Evolutionary conservation across 148 eudicot species (phyloP).

Genomic region (Rhododendron williamsianum): DNA sequence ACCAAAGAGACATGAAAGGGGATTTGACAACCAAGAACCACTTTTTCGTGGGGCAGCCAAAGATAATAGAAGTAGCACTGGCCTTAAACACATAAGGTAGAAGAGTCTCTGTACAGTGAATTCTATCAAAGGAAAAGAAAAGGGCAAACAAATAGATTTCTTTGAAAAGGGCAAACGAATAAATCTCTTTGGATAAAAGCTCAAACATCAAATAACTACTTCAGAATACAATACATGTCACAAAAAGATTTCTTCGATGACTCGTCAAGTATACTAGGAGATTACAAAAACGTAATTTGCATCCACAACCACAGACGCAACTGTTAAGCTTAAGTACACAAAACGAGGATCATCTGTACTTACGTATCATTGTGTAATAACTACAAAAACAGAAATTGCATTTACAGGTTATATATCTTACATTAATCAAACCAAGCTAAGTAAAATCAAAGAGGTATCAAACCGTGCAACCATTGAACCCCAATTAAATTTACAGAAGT

Average conservation of each 20-base stretch:
- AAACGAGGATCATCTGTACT: neutral
- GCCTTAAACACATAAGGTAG: neutral
- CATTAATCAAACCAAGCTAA: neutral
- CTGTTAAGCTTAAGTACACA: neutral
- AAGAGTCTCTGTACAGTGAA: conserved; percentile 2
- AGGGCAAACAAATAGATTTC: neutral
- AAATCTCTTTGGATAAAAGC: neutral
- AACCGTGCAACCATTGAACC: neutral
- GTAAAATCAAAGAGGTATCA: neutral
- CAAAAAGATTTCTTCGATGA: neutral
- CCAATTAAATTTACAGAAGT: neutral
- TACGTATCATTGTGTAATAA: neutral
- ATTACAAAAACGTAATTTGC: neutral
- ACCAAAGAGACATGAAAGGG: neutral
- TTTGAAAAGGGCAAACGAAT: neutral
- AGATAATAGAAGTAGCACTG: neutral
- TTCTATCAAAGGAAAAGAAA: neutral
- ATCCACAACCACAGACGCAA: neutral
- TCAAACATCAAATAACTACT: neutral
- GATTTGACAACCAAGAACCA: neutral
- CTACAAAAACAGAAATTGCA: neutral
- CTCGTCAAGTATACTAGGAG: neutral
- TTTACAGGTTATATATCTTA: neutral
- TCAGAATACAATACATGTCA: neutral
- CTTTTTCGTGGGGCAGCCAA: neutral